Conservation (phyloP, 2,329 filamentous ascomycete species). For the Fonsecaea multimorphosa region DNA sequence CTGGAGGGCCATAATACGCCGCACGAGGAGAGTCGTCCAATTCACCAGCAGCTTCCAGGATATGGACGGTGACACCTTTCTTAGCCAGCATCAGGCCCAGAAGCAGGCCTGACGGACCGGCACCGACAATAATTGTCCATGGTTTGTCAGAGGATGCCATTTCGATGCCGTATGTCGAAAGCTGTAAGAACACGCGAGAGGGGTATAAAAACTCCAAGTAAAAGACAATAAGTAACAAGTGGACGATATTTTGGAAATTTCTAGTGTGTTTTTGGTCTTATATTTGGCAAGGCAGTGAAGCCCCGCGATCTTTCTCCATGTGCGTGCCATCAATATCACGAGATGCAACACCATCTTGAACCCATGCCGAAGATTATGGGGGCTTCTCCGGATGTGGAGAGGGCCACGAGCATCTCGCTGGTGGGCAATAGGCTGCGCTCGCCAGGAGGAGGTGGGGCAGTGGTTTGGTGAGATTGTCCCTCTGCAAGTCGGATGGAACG, state of each 20-base stretch:
- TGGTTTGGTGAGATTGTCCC: background rate
- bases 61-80: conserved; percentile 43
- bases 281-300: conserved; percentile 7
- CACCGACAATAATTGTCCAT: conserved; percentile 43
- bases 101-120: conserved; percentile 45
- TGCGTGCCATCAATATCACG: conserved; percentile 15
- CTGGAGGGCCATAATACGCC: conserved; percentile 66
- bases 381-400: conserved; percentile 28
- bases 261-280: conserved; percentile 2
- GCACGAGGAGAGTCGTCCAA: conserved; percentile 67
- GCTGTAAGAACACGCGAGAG: background rate
- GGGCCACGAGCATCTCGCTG: background rate
- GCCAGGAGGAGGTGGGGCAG: conserved; percentile 1
- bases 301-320: conserved; percentile 19
- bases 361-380: conserved; percentile 21
- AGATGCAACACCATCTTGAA: background rate
- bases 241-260: background rate
- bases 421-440: conserved; percentile 1
- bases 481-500: background rate
- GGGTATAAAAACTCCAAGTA: background rate
- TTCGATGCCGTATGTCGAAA: background rate
- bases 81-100: conserved; percentile 44
- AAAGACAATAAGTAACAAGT: background rate
- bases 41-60: conserved; percentile 60
- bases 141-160: conserved; percentile 27